These are phyloP conservation scores for Eucalyptus microcorys DNA, from an alignment of 345 rosid species.

Conservation along the genomic window DNA sequence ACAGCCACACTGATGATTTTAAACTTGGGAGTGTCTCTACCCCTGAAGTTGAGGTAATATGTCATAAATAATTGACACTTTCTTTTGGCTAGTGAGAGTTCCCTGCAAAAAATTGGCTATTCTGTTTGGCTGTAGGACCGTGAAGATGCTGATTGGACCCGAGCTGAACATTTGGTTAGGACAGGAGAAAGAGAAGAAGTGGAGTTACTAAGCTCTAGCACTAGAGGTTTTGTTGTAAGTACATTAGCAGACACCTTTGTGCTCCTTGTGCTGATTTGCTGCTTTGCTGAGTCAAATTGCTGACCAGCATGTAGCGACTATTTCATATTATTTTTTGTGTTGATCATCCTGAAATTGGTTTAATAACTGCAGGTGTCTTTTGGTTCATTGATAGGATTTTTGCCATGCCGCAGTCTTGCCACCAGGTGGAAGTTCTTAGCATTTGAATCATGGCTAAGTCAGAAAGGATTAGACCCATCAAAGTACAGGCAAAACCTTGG, in stretches of 20 bases:
- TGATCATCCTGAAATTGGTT: neutral
- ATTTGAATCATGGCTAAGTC: conserved; percentile 88
- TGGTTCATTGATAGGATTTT: conserved; percentile 77
- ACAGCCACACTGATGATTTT: conserved; percentile 1
- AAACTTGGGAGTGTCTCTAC: neutral
- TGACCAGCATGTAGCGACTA: neutral
- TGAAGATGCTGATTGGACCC: conserved; percentile 56
- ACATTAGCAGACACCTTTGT: neutral
- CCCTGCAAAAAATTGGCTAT: neutral
- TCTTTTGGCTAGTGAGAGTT: neutral
- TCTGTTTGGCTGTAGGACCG: conserved; percentile 29
- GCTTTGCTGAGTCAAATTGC: neutral
- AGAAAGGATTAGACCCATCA: conserved; percentile 83
- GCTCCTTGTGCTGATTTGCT: neutral
- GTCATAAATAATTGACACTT: neutral
- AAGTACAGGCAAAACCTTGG: conserved; percentile 54
- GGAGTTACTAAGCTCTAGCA: conserved; percentile 70
- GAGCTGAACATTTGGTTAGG: conserved; percentile 50
- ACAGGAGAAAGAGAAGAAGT: conserved; percentile 53
- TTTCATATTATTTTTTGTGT: neutral
- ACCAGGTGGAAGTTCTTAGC: conserved; percentile 81
- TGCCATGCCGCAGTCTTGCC: conserved; percentile 79
- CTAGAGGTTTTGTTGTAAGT: conserved; percentile 83
- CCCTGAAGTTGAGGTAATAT: neutral
- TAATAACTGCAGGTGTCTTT: conserved; percentile 51